Evolutionary conservation across 2,329 filamentous ascomycete species (phyloP).

Genomic region (Sporothrix brasiliensis): DNA sequence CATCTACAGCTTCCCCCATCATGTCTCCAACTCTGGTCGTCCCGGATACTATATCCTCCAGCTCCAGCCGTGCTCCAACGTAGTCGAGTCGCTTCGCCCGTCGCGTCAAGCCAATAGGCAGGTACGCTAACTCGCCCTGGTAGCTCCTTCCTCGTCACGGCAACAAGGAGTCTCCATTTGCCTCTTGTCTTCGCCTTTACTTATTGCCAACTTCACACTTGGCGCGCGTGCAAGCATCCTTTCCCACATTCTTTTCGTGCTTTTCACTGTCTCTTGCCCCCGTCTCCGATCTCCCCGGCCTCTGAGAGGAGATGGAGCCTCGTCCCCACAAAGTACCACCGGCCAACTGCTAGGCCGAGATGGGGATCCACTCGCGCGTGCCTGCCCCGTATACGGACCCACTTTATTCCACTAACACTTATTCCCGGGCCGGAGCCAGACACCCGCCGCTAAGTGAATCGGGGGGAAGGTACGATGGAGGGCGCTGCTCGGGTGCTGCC

Average conservation of each 20-base stretch:
- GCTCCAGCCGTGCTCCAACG: neutral
- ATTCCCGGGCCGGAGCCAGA: slow-evolving; percentile 22
- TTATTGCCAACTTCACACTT: neutral
- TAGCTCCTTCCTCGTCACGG: neutral
- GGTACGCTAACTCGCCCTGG: neutral
- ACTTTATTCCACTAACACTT: slow-evolving; percentile 10
- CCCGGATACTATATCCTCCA: slow-evolving; percentile 6
- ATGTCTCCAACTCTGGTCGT: slow-evolving; percentile 4
- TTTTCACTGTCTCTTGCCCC: neutral
- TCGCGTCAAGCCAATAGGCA: neutral
- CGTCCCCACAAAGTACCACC: slow-evolving; percentile 1
- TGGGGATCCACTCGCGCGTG: neutral
- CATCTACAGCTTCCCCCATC: neutral
- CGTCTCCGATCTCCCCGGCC: slow-evolving; percentile 9
- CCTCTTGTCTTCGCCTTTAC: neutral
- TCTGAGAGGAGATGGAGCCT: neutral
- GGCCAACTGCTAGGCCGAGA: neutral
- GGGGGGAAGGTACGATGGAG: neutral
- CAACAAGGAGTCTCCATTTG: neutral
- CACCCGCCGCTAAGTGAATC: neutral
- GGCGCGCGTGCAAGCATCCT: slow-evolving; percentile 16
- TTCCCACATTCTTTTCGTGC: neutral
- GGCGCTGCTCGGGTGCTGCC: neutral
- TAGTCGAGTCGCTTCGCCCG: neutral
- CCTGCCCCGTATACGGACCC: neutral